Percentiles rank a stretch among this genome's conserved stretches.
Conservation (phyloP, 2,329 filamentous ascomycete genomes). For the Paraphoma chrysanthemicola region DNA sequence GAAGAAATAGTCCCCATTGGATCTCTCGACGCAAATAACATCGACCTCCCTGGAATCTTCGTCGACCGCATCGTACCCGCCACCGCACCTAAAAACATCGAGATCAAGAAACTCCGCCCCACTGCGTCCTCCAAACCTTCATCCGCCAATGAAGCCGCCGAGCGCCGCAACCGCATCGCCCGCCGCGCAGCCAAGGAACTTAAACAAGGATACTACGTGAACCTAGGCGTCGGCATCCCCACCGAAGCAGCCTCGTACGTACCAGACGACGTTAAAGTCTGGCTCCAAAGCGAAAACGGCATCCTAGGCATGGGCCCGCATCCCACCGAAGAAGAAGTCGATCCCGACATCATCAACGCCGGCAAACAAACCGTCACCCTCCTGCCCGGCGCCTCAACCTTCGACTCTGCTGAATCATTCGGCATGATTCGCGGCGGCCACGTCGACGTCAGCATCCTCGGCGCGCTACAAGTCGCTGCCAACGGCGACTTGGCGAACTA, state of each 20-base stretch:
- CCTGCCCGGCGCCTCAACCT: constrained; percentile 77
- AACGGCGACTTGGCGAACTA: constrained; percentile 86
- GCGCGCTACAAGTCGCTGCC: constrained; percentile 86
- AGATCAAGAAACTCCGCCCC: constrained; percentile 53
- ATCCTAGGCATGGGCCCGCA: constrained; percentile 55
- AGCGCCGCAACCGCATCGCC: constrained; percentile 76
- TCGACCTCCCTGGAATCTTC: constrained; percentile 90
- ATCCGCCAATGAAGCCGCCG: constrained; percentile 4
- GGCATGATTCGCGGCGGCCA: constrained; percentile 90
- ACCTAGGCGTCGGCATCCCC: constrained; percentile 90
- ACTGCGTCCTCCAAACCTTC: constrained; percentile 24
- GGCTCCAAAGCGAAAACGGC: constrained; percentile 63
- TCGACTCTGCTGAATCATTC: constrained; percentile 88
- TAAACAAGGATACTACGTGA: constrained; percentile 94
- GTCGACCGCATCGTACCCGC: constrained; percentile 88
- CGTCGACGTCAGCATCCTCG: constrained; percentile 86
- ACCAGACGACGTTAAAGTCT: constrained; percentile 60
- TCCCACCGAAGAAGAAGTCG: constrained; percentile 70
- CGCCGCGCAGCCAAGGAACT: constrained; percentile 87
- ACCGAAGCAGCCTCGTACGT: constrained; percentile 89
- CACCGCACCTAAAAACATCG: constrained; percentile 78
- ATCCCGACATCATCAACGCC: constrained; percentile 89
- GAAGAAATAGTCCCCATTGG: constrained; percentile 91
- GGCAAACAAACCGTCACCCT: constrained; percentile 93
- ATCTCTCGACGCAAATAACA: constrained; percentile 80